Base-by-base conservation (phyloP, 2,329 filamentous ascomycete species). In the Cadophora gregata region DNA sequence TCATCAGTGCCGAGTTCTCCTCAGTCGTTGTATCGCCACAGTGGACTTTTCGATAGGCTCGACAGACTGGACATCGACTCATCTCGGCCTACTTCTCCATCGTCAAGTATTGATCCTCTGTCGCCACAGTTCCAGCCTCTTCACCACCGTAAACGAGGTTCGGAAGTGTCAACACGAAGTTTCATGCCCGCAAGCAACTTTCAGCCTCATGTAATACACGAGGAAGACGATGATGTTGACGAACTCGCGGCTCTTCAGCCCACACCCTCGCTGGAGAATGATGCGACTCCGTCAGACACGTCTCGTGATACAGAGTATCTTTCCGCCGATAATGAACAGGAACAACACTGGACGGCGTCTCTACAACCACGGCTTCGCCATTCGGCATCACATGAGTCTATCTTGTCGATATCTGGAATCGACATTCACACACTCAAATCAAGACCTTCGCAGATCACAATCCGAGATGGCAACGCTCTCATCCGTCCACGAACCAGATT, bases 1-100 rank as follows among this genome's bases (percentile, higher is more conserved):
- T 93, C 91, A 1, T 97, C 94, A 0, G 84, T 90, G 1, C 90
- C 93, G 1, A 93, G 90, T 72, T 97, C 95, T 4, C 94, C 96
- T 0, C 86, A 85, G 53, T 96, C 93, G 1, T 88, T 88, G 33
- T 88, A 88, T 69, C 87, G 90, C 21, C 86, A 86, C 60, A 93
- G 86, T 14, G 88, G 92, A 0, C 82, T 97, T 56, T 97, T 97
- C 74, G 95, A 97, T 77, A 85, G 88, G 36, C 80, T 85, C 84
- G 61, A 63, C 16, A 58, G 55, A 42, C 64, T 82, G 80, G 55
- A 81, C 78, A 6, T 81, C 83, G 90, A 92, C 61, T 89, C 86
- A 3, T 93, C 92, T 12, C 85, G 89, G 58, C 92, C 94, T 0
- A 90, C 88, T 0, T 97, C 94, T 45, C 95, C 96, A 0, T 89